A percentile compares a stretch with the other conserved stretches of the same genome.
These are phyloP conservation scores for Penicillium sp. DNA, from an alignment of 2,329 filamentous ascomycete species.

Conservation along the genomic window DNA sequence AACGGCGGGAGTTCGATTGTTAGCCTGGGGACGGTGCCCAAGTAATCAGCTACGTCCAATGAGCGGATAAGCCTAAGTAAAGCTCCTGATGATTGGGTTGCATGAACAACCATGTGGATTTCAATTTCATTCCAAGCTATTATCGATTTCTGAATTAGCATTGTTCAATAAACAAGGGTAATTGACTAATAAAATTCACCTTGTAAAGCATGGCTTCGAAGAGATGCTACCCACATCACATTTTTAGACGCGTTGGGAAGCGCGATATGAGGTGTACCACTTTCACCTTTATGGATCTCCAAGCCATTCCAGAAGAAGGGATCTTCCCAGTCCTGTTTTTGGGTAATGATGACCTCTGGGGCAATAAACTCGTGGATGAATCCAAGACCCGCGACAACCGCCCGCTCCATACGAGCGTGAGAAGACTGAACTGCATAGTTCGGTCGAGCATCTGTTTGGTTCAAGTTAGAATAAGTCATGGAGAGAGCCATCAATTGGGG, in stretches of 20 bases:
- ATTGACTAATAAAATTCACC: slow-evolving; percentile 50
- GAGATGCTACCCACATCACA: slow-evolving; percentile 74
- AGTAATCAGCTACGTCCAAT: slow-evolving; percentile 74
- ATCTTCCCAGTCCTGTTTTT: slow-evolving; percentile 70
- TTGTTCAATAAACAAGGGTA: background rate
- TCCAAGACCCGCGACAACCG: slow-evolving; percentile 67
- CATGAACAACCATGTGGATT: slow-evolving; percentile 84
- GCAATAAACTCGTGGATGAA: slow-evolving; percentile 76
- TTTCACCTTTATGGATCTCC: slow-evolving; percentile 56
- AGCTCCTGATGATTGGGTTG: slow-evolving; percentile 71
- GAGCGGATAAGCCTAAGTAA: slow-evolving; percentile 78
- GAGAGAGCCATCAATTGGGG: background rate
- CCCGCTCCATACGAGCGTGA: slow-evolving; percentile 68
- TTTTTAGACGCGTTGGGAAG: slow-evolving; percentile 68
- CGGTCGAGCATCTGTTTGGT: slow-evolving; percentile 67
- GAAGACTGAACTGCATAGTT: slow-evolving; percentile 73
- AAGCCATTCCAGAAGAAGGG: slow-evolving; percentile 67
- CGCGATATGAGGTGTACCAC: slow-evolving; percentile 70
- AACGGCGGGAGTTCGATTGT: slow-evolving; percentile 80
- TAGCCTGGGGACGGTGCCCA: slow-evolving; percentile 71
- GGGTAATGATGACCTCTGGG: slow-evolving; percentile 76
- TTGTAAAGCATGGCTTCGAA: slow-evolving; percentile 73
- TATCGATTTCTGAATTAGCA: background rate
- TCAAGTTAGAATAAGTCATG: background rate
- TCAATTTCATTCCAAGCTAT: slow-evolving; percentile 76